Base-by-base conservation (phyloP, 2,329 filamentous ascomycete genomes). In the Exophiala mesophila region DNA sequence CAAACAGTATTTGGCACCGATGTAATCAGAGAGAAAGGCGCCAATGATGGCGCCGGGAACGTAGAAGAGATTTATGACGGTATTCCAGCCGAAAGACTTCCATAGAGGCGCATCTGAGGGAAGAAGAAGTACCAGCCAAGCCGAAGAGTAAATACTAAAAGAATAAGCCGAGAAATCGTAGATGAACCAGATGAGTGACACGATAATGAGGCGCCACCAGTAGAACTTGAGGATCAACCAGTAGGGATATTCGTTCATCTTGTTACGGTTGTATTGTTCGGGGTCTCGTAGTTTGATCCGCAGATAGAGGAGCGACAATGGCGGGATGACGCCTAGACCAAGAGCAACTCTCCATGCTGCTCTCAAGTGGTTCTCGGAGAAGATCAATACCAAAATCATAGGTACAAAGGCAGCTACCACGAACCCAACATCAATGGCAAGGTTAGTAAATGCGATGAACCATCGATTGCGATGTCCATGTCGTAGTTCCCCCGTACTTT, bases 401-500 rank as follows among this genome's bases (percentile, higher is more conserved):
- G 88, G 85, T 2, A 92, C 79, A 48, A 94, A 78, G 0, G 85
- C 82, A 6, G 86, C 82, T 41, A 90, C 71, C 2, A 94, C 84
- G 52, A 94, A 95, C 1, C 86, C 88, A 39, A 80, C 77, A 59
- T 94, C 86, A 47, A 94, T 94, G 71, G 88, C 85, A 17, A 84
- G 79, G 63, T 94, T 94, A 34, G 86, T 94, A 63, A 92, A 94
- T 52, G 94, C 72, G 55, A 90, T 86, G 59, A 89, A 96, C 87
- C 88, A 94, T 28, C 84, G 74, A 60, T 96, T 90, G n/a, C 89
- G 74, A 12, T 83, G 83, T 8, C 89, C 89, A 12, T 67, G 63
- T 62, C 88, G 87, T 45, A 96, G 71, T 60, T 94, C 87, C 16
- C 86, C 85, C 0, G 83, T 89, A 3, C 83, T 83, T 64, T 96